Evolutionary conservation across 257 asterid species (phyloP).

Genomic region (Euphrasia confusa): DNA sequence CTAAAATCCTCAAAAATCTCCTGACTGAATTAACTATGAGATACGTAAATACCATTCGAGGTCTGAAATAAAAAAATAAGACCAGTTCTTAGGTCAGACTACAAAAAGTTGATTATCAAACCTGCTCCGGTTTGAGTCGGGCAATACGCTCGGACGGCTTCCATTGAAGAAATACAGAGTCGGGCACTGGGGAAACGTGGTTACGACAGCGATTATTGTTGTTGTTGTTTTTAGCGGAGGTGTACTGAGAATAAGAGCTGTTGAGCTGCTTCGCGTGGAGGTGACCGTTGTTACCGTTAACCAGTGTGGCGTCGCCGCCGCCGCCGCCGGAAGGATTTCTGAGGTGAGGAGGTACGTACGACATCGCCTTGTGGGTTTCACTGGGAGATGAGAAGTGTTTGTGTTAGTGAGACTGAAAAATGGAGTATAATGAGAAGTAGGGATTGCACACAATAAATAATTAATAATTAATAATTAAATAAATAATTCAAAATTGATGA

Average conservation of each 20-base stretch:
- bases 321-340: constrained; percentile 50
- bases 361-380: constrained; percentile 43
- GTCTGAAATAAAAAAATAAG: constrained; percentile 12
- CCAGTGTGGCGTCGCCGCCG: constrained; percentile 33
- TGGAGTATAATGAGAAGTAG: no score
- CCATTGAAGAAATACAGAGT: constrained; percentile 57
- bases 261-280: constrained; percentile 39
- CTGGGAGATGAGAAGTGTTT: constrained; percentile 31
- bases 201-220: constrained; percentile 33
- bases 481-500: no score
- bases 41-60: neutral
- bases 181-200: constrained; percentile 42
- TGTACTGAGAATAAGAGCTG: constrained; percentile 27
- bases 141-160: constrained; percentile 77
- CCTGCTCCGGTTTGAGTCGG: constrained; percentile 71
- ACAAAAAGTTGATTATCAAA: constrained; percentile 19
- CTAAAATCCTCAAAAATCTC: constrained; percentile 2
- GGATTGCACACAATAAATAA: no score
- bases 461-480: no score
- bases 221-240: constrained; percentile 30
- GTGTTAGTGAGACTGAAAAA: neutral
- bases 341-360: constrained; percentile 92
- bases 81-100: constrained; percentile 18
- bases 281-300: constrained; percentile 34
- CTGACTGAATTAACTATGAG: neutral